phyloP scores from a whole-genome alignment of 2,329 filamentous ascomycete genomes.

The Colletotrichum destructivum region DNA sequence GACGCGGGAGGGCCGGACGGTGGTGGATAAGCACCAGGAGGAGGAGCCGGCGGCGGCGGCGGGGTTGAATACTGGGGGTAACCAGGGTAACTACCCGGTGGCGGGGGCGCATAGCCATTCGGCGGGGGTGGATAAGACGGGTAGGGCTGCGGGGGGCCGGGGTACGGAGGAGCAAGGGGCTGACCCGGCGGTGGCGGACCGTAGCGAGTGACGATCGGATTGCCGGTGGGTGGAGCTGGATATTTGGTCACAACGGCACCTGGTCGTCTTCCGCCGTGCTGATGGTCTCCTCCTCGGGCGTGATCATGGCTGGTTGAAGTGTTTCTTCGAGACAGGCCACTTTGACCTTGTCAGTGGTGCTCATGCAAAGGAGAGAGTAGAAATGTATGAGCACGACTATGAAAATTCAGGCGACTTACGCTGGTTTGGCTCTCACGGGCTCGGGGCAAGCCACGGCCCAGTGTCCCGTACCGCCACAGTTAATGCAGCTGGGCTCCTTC shows the following conservation, averaged over 20 bases:
- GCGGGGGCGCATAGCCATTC: conserved; percentile 26
- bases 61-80: conserved; percentile 29
- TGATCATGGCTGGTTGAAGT: conserved; percentile 27
- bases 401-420: conserved; percentile 26
- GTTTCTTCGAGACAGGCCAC: conserved; percentile 33
- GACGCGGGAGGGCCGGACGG: conserved; percentile 26
- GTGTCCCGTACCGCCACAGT: conserved; percentile 41
- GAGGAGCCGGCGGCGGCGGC: conserved; percentile 15
- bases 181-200: conserved; percentile 39
- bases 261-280: conserved; percentile 29
- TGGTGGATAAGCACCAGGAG: conserved; percentile 27
- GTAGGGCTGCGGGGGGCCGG: conserved; percentile 34
- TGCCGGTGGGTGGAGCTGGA: conserved; percentile 35
- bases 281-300: conserved; percentile 24
- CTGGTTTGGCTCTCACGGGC: conserved; percentile 39
- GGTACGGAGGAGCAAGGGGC: conserved; percentile 38
- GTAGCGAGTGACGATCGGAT: conserved; percentile 41
- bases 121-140: conserved; percentile 32
- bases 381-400: background rate
- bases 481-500: conserved; percentile 41
- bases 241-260: conserved; percentile 41
- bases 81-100: conserved; percentile 26
- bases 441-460: conserved; percentile 42
- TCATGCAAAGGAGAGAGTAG: background rate
- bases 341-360: conserved; percentile 21